phyloP scores from a whole-genome alignment of 2,329 filamentous ascomycete species.

The Neophaeococcomyces mojaviensis region DNA sequence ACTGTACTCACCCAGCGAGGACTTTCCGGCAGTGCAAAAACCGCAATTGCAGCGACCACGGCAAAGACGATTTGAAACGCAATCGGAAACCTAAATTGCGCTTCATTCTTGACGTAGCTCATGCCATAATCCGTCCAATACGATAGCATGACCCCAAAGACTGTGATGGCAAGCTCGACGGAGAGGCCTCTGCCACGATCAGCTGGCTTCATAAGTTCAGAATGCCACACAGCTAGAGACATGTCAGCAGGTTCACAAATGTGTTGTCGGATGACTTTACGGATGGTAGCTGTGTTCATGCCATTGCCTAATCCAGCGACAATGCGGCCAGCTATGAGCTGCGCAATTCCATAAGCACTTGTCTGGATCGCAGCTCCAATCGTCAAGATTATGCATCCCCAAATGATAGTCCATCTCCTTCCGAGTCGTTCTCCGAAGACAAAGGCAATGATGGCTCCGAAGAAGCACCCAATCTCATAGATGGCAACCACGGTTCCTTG shows the following conservation, averaged over 20 bases:
- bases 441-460: constrained; percentile 43
- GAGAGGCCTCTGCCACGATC: constrained; percentile 45
- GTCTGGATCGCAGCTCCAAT: constrained; percentile 37
- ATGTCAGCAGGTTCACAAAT: too few species aligned
- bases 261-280: neutral
- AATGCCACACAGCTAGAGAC: constrained; percentile 29
- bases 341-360: constrained; percentile 32
- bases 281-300: constrained; percentile 32
- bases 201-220: constrained; percentile 43
- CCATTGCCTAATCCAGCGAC: constrained; percentile 33
- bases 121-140: constrained; percentile 40
- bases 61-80: constrained; percentile 53
- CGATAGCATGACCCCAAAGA: constrained; percentile 43
- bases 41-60: constrained; percentile 40
- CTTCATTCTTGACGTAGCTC: constrained; percentile 42
- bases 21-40: constrained; percentile 2
- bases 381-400: constrained; percentile 35
- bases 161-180: constrained; percentile 46
- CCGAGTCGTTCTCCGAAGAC: constrained; percentile 45
- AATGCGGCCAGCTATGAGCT: constrained; percentile 40
- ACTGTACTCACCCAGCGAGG: neutral
- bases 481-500: constrained; percentile 28
- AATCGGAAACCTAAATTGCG: constrained; percentile 49
- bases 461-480: constrained; percentile 45
- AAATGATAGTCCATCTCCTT: constrained; percentile 37